These are phyloP conservation scores for Coemansia sp. DNA, from an alignment of 192 early-diverging fungal genomes.

Conservation along the genomic window DNA sequence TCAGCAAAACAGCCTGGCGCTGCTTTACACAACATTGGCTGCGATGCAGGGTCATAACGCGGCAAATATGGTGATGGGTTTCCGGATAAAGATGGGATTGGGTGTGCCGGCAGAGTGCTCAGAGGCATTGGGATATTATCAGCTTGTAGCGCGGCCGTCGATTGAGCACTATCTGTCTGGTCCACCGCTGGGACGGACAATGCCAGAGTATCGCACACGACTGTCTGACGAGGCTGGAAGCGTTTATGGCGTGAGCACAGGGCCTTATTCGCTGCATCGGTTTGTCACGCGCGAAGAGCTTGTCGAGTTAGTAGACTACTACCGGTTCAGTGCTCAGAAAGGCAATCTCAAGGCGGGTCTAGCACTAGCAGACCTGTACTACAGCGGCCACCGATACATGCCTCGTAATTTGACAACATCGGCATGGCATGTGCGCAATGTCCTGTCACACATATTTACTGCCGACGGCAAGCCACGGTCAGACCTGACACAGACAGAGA, in stretches of 20 bases:
- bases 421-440: conserved; percentile 26
- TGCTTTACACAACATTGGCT: conserved; percentile 81
- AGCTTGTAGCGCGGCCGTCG: conserved; percentile 74
- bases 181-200: conserved; percentile 76
- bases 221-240: conserved; percentile 81
- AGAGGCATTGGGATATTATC: conserved; percentile 77
- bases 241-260: conserved; percentile 81
- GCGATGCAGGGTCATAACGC: conserved; percentile 69
- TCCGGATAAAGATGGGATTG: conserved; percentile 78
- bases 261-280: conserved; percentile 36
- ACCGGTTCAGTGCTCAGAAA: conserved; percentile 60
- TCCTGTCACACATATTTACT: conserved; percentile 19
- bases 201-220: conserved; percentile 66
- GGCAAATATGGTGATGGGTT: conserved; percentile 83
- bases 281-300: conserved; percentile 56
- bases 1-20: conserved; percentile 54
- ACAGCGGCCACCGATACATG: conserved; percentile 65
- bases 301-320: conserved; percentile 79
- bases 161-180: conserved; percentile 68
- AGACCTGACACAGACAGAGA: conserved; percentile 26
- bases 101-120: conserved; percentile 77
- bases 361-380: conserved; percentile 77
- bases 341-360: conserved; percentile 54
- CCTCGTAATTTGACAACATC: conserved; percentile 27
- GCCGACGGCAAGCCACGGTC: conserved; percentile 22